Evolutionary conservation across 225 moss, liverwort and hornwort genomes (phyloP).

Genomic region (Takakia lepidozioides): DNA sequence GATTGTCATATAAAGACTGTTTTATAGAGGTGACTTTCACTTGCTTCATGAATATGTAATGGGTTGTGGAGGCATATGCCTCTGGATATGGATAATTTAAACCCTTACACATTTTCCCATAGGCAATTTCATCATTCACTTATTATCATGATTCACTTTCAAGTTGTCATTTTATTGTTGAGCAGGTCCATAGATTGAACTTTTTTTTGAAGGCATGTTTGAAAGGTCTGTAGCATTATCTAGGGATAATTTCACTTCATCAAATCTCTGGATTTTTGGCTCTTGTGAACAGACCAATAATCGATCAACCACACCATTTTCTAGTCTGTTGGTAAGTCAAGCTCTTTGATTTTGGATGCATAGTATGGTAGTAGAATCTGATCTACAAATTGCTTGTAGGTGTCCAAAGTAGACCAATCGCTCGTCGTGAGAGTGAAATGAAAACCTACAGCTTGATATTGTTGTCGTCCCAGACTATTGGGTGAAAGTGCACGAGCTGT

Average conservation of each 20-base stretch:
- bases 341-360: not conserved
- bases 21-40: no score
- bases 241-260: not conserved
- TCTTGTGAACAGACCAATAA: not conserved
- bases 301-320: constrained; percentile 8
- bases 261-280: not conserved
- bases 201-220: constrained; percentile 4
- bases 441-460: no score
- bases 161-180: not conserved
- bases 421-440: no score
- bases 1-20: no score
- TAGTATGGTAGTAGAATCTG: not conserved
- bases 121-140: no score
- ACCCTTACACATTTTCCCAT: no score
- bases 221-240: not conserved
- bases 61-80: no score
- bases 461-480: no score
- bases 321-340: not conserved
- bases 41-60: no score
- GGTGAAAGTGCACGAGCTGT: no score
- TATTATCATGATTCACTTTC: no score
- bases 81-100: no score
- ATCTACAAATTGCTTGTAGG: not conserved
- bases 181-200: not conserved
- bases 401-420: not conserved